phyloP scores from a whole-genome alignment of 2,329 filamentous ascomycete genomes.

The Trichoderma sp. region DNA sequence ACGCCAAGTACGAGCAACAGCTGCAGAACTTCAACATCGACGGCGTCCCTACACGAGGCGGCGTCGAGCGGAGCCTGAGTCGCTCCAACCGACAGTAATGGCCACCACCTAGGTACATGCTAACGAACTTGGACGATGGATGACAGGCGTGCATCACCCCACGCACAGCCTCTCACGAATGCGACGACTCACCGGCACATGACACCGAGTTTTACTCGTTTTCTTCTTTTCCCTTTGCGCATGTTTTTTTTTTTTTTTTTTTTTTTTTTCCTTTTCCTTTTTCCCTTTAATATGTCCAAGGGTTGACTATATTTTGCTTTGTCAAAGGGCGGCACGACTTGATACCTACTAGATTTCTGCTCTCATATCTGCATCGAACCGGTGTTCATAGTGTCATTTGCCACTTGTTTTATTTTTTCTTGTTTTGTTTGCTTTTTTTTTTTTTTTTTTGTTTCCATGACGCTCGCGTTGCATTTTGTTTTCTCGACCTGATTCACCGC shows the following conservation, averaged over 20 bases:
- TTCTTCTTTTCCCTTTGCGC: slow-evolving; percentile 13
- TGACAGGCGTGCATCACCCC: slow-evolving; percentile 3
- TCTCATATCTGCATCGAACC: slow-evolving; percentile 32
- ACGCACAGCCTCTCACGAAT: slow-evolving; percentile 18
- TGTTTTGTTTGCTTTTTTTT: slow-evolving; percentile 1
- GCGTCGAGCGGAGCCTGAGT: slow-evolving; percentile 61
- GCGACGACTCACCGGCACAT: slow-evolving; percentile 15
- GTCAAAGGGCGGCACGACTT: slow-evolving; percentile 26
- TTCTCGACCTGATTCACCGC: slow-evolving; percentile 4
- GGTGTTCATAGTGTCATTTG: slow-evolving; percentile 33
- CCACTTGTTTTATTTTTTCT: slow-evolving; percentile 25
- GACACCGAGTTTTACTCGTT: slow-evolving; percentile 1
- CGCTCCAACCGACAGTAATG: slow-evolving; percentile 58
- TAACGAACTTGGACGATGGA: slow-evolving; percentile 11
- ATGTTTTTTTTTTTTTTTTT: slow-evolving; percentile 3
- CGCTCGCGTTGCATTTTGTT: slow-evolving; percentile 5
- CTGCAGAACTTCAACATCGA: slow-evolving; percentile 68
- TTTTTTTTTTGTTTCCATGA: slow-evolving; percentile 16
- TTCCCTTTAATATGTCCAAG: slow-evolving; percentile 5
- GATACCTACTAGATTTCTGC: slow-evolving; percentile 31
- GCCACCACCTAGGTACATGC: not conserved
- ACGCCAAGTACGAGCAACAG: slow-evolving; percentile 66
- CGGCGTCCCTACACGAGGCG: slow-evolving; percentile 38
- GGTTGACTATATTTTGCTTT: slow-evolving; percentile 25
- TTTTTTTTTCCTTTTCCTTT: not conserved